A percentile compares a stretch with the other conserved stretches of the same genome.
Conservation (phyloP, 2,329 filamentous ascomycete genomes). For the Fusarium sp. region DNA sequence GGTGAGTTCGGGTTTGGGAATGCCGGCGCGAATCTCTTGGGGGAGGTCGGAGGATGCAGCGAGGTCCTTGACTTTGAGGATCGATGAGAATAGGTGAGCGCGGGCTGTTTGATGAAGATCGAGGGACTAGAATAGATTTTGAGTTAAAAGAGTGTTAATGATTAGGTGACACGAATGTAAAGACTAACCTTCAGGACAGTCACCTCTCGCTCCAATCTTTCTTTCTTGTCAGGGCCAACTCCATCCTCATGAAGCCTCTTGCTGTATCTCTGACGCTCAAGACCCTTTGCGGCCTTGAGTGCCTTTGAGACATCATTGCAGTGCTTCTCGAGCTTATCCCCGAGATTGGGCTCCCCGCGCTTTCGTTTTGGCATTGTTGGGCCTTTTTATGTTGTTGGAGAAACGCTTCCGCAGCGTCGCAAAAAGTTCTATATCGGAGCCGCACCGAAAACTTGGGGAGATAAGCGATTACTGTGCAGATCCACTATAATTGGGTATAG, state of each 20-base stretch:
- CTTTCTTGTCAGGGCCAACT: constrained; percentile 62
- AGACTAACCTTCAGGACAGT: constrained; percentile 65
- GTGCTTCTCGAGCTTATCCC: constrained; percentile 66
- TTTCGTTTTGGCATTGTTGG: constrained; percentile 70
- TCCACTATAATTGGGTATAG: fast-evolving
- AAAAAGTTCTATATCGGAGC: constrained; percentile 41
- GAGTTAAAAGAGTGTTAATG: background rate
- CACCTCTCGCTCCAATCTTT: constrained; percentile 73
- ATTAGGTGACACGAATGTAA: background rate
- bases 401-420: constrained; percentile 32
- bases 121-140: constrained; percentile 60
- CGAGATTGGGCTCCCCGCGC: constrained; percentile 61
- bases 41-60: constrained; percentile 66
- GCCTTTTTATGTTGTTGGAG: constrained; percentile 32
- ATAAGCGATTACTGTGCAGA: constrained; percentile 32
- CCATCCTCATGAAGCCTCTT: constrained; percentile 67
- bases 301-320: constrained; percentile 74
- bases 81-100: constrained; percentile 67
- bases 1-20: constrained; percentile 64
- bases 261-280: constrained; percentile 82
- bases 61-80: constrained; percentile 67
- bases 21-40: constrained; percentile 59
- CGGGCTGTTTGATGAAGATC: constrained; percentile 70
- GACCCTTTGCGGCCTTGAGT: constrained; percentile 79
- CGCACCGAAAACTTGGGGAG: constrained; percentile 61